Conservation (phyloP, 2,329 filamentous ascomycete genomes). For the Epichloe coenophiala region DNA sequence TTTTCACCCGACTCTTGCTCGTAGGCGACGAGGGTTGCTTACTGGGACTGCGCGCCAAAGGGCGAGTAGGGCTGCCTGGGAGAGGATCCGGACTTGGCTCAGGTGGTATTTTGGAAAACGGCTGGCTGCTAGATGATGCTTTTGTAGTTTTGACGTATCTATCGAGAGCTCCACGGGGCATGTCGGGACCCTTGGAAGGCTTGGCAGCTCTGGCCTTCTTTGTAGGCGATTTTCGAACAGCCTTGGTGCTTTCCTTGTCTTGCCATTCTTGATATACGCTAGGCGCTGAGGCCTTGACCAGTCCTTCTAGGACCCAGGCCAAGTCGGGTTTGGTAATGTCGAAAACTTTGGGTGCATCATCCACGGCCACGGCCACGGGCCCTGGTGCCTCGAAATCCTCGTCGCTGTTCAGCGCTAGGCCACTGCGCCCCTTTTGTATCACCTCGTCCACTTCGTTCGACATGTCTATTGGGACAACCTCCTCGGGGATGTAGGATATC, state of each 20-base stretch:
- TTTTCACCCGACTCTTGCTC: slow-evolving; percentile 10
- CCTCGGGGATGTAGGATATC: slow-evolving; percentile 60
- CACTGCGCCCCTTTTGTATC: slow-evolving; percentile 35
- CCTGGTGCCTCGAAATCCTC: slow-evolving; percentile 42
- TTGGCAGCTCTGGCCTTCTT: slow-evolving; percentile 10
- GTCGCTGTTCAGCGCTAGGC: slow-evolving; percentile 50
- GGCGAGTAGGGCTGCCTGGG: neutral
- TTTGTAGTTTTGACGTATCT: slow-evolving; percentile 30
- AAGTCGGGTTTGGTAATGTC: slow-evolving; percentile 50
- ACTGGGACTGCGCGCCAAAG: slow-evolving; percentile 14
- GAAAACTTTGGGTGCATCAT: slow-evolving; percentile 30
- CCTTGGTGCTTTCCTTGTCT: slow-evolving; percentile 10
- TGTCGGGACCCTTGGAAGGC: slow-evolving; percentile 8
- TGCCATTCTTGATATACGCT: slow-evolving; percentile 16
- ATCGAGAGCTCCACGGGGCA: slow-evolving; percentile 23
- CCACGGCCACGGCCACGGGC: slow-evolving; percentile 9
- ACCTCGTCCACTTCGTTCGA: slow-evolving; percentile 55
- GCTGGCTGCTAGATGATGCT: neutral
- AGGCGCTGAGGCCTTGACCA: slow-evolving; percentile 16
- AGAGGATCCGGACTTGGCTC: slow-evolving; percentile 4
- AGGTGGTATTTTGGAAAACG: neutral
- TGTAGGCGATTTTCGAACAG: slow-evolving; percentile 11
- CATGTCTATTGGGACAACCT: slow-evolving; percentile 67
- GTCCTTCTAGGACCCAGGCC: slow-evolving; percentile 25
- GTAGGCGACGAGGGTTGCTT: slow-evolving; percentile 20